Conservation (phyloP, 805 yeast genomes). For the Nakazawaea ishiwadae region DNA sequence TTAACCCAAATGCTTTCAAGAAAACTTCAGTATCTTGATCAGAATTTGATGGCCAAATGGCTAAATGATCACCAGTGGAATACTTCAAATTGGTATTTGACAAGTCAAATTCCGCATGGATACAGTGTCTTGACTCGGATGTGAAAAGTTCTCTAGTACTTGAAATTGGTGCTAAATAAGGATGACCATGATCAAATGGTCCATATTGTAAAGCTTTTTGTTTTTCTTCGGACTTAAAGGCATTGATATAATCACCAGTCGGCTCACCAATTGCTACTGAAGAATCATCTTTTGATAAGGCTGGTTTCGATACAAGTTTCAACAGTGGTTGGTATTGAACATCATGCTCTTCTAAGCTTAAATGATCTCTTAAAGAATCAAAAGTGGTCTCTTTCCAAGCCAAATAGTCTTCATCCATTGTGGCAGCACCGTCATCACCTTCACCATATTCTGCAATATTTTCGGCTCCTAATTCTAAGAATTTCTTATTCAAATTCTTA, state of each 20-base stretch:
- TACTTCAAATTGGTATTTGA: conserved; percentile 72
- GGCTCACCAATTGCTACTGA: conserved; percentile 81
- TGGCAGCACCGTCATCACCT: conserved; percentile 94
- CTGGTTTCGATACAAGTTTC: conserved; percentile 33
- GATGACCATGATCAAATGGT: conserved; percentile 79
- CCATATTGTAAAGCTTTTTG: conserved; percentile 40
- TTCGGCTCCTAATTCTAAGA: conserved; percentile 64
- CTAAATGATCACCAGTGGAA: conserved; percentile 94
- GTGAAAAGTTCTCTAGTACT: conserved; percentile 67
- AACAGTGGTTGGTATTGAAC: conserved; percentile 71
- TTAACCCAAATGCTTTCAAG: conserved; percentile 56
- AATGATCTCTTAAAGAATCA: conserved; percentile 55
- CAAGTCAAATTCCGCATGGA: conserved; percentile 86
- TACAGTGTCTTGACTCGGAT: conserved; percentile 65
- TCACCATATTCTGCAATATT: conserved; percentile 74
- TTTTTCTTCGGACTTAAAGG: conserved; percentile 27
- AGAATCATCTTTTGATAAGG: conserved; percentile 24
- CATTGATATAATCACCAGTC: conserved; percentile 44
- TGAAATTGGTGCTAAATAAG: conserved; percentile 69
- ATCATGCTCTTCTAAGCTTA: conserved; percentile 76
- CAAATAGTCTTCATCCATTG: conserved; percentile 92
- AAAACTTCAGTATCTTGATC: conserved; percentile 69
- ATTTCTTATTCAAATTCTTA: conserved; percentile 47
- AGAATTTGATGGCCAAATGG: conserved; percentile 90
- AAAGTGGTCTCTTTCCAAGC: conserved; percentile 85